Evolutionary conservation across 2,329 filamentous ascomycete species (phyloP).

Genomic region (Phyllosticta citribraziliensis): DNA sequence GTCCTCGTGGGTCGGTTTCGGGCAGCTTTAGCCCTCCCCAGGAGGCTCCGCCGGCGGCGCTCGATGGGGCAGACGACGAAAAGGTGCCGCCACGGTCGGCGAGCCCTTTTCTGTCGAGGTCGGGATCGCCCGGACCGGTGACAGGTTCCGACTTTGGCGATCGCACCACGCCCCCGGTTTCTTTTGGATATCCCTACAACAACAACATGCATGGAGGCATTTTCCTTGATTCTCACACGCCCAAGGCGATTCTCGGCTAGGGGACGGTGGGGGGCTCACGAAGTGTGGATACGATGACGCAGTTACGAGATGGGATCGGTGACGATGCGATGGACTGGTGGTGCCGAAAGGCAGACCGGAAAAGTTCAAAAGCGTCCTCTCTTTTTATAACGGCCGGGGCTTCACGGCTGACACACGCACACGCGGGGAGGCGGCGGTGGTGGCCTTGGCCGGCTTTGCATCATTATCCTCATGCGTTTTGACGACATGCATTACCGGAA

Average conservation of each 20-base stretch:
- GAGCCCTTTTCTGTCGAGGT: constrained; percentile 29
- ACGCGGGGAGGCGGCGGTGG: background rate
- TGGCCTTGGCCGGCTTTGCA: constrained; percentile 1
- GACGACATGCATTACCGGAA: constrained; percentile 5
- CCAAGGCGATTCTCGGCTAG: constrained; percentile 31
- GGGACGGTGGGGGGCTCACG: constrained; percentile 16
- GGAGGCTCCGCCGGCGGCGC: constrained; percentile 17
- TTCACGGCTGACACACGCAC: background rate
- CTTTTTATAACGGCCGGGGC: background rate
- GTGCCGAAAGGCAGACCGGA: background rate
- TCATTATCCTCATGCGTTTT: constrained; percentile 7
- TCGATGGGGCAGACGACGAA: constrained; percentile 32
- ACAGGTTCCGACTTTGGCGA: constrained; percentile 32
- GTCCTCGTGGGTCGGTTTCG: constrained; percentile 25
- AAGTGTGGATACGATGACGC: constrained; percentile 27
- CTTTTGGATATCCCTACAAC: constrained; percentile 35
- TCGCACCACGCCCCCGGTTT: constrained; percentile 26
- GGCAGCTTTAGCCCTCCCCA: constrained; percentile 27
- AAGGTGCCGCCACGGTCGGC: constrained; percentile 18
- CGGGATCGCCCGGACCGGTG: constrained; percentile 33
- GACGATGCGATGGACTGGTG: constrained; percentile 24
- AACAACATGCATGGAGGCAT: constrained; percentile 32
- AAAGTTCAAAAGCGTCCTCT: background rate
- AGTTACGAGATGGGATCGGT: constrained; percentile 23
- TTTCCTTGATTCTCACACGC: constrained; percentile 36